Conservation (phyloP, 495 filamentous ascomycete species). For the Podospora conica region DNA sequence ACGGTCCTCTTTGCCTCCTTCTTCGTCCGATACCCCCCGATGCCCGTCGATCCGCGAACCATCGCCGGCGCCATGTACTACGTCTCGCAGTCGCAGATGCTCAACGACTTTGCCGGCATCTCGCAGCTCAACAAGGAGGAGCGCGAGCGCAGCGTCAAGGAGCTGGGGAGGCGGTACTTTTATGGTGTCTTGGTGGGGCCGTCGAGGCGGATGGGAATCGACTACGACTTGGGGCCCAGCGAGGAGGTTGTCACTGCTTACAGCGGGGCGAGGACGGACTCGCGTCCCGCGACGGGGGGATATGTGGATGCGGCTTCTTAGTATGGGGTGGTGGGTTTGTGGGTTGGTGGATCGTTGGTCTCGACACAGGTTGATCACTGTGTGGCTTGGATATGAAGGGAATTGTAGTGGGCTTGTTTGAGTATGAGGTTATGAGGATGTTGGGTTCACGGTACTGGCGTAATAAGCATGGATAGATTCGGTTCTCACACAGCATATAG, state of each 20-base stretch:
- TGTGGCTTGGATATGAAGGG: neutral
- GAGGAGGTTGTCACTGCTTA: slow-evolving; percentile 17
- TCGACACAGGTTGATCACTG: too few species aligned
- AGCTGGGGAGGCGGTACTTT: slow-evolving; percentile 25
- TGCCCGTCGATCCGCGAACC: slow-evolving; percentile 32
- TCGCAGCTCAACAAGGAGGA: slow-evolving; percentile 16
- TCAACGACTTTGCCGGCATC: slow-evolving; percentile 25
- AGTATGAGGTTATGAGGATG: neutral
- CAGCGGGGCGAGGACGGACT: neutral
- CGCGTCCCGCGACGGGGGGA: neutral
- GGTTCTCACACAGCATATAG: neutral
- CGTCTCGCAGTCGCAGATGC: slow-evolving; percentile 23
- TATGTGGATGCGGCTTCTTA: neutral
- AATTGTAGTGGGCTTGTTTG: neutral
- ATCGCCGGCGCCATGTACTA: slow-evolving; percentile 32
- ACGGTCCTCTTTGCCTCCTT: slow-evolving; percentile 22
- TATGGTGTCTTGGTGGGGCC: slow-evolving; percentile 24
- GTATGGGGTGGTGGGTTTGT: neutral
- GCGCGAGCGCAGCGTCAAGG: slow-evolving; percentile 14
- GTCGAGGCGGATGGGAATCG: slow-evolving; percentile 25
- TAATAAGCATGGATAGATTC: neutral
- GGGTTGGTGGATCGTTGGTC: neutral
- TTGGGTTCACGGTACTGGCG: neutral
- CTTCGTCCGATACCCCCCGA: slow-evolving; percentile 27
- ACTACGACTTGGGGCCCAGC: slow-evolving; percentile 14